Percentiles rank a stretch among this genome's conserved stretches.
Conservation (phyloP, 257 asterid genomes). For the Plantago major region DNA sequence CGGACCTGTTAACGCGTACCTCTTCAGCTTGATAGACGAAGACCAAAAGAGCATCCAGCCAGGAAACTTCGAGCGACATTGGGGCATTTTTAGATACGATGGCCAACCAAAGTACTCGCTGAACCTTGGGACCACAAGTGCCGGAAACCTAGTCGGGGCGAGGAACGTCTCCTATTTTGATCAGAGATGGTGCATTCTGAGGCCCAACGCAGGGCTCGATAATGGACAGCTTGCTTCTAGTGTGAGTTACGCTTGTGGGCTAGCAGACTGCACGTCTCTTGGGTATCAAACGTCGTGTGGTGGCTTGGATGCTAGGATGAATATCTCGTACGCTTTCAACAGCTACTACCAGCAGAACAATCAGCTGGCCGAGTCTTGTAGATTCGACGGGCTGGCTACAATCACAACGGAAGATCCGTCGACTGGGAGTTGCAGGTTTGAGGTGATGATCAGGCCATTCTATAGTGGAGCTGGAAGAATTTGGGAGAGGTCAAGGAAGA, state of each 20-base stretch:
- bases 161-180: conserved; percentile 43
- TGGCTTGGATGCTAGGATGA: conserved; percentile 44
- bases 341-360: conserved; percentile 70
- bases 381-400: conserved; percentile 57
- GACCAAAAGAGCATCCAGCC: conserved; percentile 79
- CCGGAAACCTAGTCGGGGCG: conserved; percentile 40
- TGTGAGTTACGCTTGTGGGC: conserved; percentile 70
- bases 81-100: conserved; percentile 63
- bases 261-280: conserved; percentile 67
- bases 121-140: conserved; percentile 58
- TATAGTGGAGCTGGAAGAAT: conserved; percentile 37
- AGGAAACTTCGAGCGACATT: conserved; percentile 74
- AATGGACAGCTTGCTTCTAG: conserved; percentile 50
- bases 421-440: conserved; percentile 52
- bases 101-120: conserved; percentile 63
- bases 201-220: conserved; percentile 36
- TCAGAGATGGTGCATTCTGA: conserved; percentile 64
- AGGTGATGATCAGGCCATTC: conserved; percentile 49
- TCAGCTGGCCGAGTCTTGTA: conserved; percentile 62
- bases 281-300: conserved; percentile 73
- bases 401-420: conserved; percentile 68
- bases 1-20: conserved; percentile 63
- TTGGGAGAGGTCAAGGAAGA: conserved; percentile 13
- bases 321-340: conserved; percentile 68
- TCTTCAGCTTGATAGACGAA: conserved; percentile 74